These are phyloP conservation scores for Exophiala lecanii-corni DNA, from an alignment of 2,329 filamentous ascomycete species.

Conservation along the genomic window DNA sequence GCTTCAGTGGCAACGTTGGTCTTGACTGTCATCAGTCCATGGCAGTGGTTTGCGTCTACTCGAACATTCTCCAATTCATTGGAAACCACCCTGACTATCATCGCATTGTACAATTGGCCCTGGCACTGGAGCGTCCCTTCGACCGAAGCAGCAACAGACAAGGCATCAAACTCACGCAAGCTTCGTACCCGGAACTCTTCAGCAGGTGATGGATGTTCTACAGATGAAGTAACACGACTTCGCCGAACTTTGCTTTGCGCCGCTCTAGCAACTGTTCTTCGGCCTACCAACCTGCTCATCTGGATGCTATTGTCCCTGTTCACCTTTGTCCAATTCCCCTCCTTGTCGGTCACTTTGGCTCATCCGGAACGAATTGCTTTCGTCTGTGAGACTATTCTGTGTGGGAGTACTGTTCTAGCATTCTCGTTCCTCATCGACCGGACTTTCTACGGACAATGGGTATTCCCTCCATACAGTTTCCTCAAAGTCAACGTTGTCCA, in stretches of 20 bases:
- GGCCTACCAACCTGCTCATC: conserved; percentile 83
- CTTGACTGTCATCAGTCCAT: conserved; percentile 71
- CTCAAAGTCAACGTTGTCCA: conserved; percentile 87
- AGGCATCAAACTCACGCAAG: conserved; percentile 25
- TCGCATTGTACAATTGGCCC: conserved; percentile 78
- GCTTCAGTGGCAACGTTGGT: conserved; percentile 66
- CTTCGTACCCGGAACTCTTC: conserved; percentile 38
- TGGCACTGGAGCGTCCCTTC: conserved; percentile 57
- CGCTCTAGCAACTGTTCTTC: conserved; percentile 74
- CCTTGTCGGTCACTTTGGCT: conserved; percentile 2
- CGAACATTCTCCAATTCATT: conserved; percentile 91
- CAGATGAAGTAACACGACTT: conserved; percentile 33
- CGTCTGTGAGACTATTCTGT: conserved; percentile 60
- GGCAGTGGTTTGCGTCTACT: conserved; percentile 95
- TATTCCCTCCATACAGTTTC: conserved; percentile 81
- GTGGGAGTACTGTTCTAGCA: conserved; percentile 55
- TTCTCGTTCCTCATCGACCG: conserved; percentile 66
- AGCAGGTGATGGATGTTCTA: conserved; percentile 29
- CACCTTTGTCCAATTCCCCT: conserved; percentile 12
- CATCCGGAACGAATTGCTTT: conserved; percentile 34
- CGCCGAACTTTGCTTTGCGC: conserved; percentile 68
- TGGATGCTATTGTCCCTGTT: conserved; percentile 62
- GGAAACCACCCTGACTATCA: conserved; percentile 79
- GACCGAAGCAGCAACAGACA: not conserved
- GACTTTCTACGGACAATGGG: conserved; percentile 78